A percentile compares a stretch with the other conserved stretches of the same genome.
phyloP scores from a whole-genome alignment of 148 eudicot genomes.

The Fagopyrum homotropicum region DNA sequence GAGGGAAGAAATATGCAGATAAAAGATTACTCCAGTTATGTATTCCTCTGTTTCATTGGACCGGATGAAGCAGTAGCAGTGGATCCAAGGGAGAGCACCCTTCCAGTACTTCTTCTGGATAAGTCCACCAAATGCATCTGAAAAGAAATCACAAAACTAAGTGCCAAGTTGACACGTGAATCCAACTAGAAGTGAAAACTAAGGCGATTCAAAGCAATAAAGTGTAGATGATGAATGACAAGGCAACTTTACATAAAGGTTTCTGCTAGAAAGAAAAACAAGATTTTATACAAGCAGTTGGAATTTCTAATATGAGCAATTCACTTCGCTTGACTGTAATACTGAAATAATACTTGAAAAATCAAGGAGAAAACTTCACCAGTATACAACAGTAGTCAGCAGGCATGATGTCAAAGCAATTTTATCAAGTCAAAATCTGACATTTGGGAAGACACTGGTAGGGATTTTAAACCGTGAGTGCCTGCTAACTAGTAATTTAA shows the following conservation, averaged over 20 bases:
- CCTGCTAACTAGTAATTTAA: background rate
- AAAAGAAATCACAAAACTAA: background rate
- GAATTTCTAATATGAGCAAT: background rate
- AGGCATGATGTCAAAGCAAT: background rate
- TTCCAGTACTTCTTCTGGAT: slow-evolving; percentile 68
- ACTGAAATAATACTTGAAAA: background rate
- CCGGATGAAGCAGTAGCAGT: slow-evolving; percentile 97
- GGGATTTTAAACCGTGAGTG: background rate
- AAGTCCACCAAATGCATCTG: slow-evolving; percentile 76
- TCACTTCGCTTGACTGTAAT: background rate
- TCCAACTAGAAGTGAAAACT: slow-evolving; percentile 6
- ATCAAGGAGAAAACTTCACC: background rate
- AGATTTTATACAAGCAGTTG: background rate
- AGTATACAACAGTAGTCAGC: background rate
- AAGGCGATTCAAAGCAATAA: background rate
- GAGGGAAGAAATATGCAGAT: slow-evolving; percentile 1
- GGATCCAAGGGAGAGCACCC: slow-evolving; percentile 78
- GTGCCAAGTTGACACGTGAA: background rate
- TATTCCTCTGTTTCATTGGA: slow-evolving; percentile 65
- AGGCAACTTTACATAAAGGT: background rate
- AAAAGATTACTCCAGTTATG: slow-evolving; percentile 51
- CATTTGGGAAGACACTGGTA: background rate
- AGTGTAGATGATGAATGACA: background rate
- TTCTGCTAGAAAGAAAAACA: background rate
- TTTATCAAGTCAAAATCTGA: background rate